These are phyloP conservation scores for Themeda triandra DNA, from an alignment of 176 grass and related monocot genomes.

Conservation along the genomic window DNA sequence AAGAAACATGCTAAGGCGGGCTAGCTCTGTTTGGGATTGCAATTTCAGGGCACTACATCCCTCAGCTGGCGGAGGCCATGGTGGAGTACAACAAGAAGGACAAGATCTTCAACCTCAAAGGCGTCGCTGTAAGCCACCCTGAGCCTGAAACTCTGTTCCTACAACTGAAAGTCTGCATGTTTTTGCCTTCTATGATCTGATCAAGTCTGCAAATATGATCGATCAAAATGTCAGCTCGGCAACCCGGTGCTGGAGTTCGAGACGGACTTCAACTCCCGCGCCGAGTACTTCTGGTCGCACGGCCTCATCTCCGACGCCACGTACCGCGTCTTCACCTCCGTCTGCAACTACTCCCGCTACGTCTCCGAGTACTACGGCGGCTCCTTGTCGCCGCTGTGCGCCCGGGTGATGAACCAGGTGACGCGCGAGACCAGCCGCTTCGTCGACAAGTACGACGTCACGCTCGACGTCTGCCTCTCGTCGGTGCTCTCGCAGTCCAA, in stretches of 20 bases:
- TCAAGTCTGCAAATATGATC: no score
- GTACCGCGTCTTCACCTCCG: conserved; percentile 69
- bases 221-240: conserved; percentile 40
- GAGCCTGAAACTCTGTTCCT: not conserved
- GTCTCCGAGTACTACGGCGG: conserved; percentile 93
- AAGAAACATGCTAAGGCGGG: not conserved
- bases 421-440: conserved; percentile 91
- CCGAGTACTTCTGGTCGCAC: conserved; percentile 97
- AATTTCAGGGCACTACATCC: conserved; percentile 86
- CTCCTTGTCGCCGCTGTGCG: conserved; percentile 62
- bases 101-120: conserved; percentile 83
- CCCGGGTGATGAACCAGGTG: conserved; percentile 93
- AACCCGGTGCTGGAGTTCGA: conserved; percentile 92
- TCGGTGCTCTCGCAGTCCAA: conserved; percentile 88
- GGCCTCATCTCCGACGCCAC: conserved; percentile 93
- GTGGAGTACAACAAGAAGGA: conserved; percentile 80
- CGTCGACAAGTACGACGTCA: conserved; percentile 98
- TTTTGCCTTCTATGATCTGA: no score
- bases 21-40: not conserved
- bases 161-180: not conserved
- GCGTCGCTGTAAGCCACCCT: conserved; percentile 66
- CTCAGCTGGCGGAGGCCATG: conserved; percentile 86
- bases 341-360: conserved; percentile 95
- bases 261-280: conserved; percentile 94
- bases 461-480: conserved; percentile 84